Evolutionary conservation across 2,329 filamentous ascomycete genomes (phyloP), one percentile per base, ranked within the genome.

Genomic region (Aspergillus tamarii): DNA sequence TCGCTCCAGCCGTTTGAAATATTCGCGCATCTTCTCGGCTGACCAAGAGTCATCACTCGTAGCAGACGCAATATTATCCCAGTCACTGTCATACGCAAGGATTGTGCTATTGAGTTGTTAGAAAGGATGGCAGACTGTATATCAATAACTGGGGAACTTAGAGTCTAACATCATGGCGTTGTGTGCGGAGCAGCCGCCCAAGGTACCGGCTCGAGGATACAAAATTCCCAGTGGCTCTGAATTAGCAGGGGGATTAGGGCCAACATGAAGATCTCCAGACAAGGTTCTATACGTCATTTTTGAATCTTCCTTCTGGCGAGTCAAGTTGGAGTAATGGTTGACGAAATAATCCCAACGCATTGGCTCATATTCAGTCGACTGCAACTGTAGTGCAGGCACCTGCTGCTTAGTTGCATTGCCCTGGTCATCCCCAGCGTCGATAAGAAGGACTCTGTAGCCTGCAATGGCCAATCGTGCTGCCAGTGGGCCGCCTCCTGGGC

Each of bases 341-440:
- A 88, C 85, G 66, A 85, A 90, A 76, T 86, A 89, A 73, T 88
- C 84, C 88, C 88, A 90, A 53, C 81, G 77, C 67, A 88, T 81
- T 21, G 82, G 80, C 28, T 80, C 79, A 64, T 88, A 84, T 69
- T 89, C 85, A 12, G 84, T 86, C 2, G 84, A 81, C 23, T 82
- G 79, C 55, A 82, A 81, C 26, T 83, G 82, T 69, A 85, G 82
- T 2, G 85, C 82, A 8, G 87, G 86, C 6, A 88, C 81, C 11
- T 84, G 81, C 66, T 86, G 83, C 69, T 85, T 83, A 64, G 78
- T 74, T 41, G 79, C 78, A 60, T 80, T 77, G 21, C 81, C 84
- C 64, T 87, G 82, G 68, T 89, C 87, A 64, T 86, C 85, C 50
- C 86, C 86, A 28, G 86, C 86, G 68, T 88, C 86, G 36, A 89